Evolutionary conservation across 1,284 basidiomycete genomes (phyloP).

Genomic region (Trametes hirsuta): DNA sequence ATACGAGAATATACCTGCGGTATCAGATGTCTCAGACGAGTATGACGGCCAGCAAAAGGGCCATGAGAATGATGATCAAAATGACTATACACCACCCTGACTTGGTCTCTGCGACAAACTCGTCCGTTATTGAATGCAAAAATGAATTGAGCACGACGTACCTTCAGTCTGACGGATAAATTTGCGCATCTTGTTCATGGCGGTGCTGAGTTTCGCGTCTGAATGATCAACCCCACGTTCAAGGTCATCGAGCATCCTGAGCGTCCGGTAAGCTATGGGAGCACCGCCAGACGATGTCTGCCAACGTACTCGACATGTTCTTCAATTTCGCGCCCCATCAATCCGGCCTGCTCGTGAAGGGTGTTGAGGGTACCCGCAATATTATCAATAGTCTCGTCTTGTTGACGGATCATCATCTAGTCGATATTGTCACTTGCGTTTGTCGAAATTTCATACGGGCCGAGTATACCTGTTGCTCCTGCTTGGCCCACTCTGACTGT

Average conservation of each 20-base stretch:
- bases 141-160: slow-evolving; percentile 32
- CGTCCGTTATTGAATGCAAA: not conserved
- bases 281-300: not conserved
- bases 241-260: slow-evolving; percentile 85
- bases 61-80: slow-evolving; percentile 58
- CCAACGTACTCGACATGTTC: slow-evolving; percentile 83
- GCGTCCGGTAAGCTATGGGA: not conserved
- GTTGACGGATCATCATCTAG: slow-evolving; percentile 82
- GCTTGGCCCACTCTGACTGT: slow-evolving; percentile 75
- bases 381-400: slow-evolving; percentile 84
- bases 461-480: slow-evolving; percentile 76
- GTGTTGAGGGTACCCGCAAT: slow-evolving; percentile 85
- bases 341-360: slow-evolving; percentile 83
- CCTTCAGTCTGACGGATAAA: slow-evolving; percentile 87
- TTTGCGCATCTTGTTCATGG: slow-evolving; percentile 75
- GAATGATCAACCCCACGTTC: slow-evolving; percentile 76
- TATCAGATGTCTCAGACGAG: slow-evolving; percentile 45
- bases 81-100: slow-evolving; percentile 73
- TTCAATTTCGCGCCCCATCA: slow-evolving; percentile 87
- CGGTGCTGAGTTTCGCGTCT: slow-evolving; percentile 68
- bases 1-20: slow-evolving; percentile 12
- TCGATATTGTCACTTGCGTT: not conserved
- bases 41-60: slow-evolving; percentile 59
- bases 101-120: slow-evolving; percentile 55
- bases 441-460: not conserved